Conservation (phyloP, 2,329 filamentous ascomycete species). For the Penicillium italicum region DNA sequence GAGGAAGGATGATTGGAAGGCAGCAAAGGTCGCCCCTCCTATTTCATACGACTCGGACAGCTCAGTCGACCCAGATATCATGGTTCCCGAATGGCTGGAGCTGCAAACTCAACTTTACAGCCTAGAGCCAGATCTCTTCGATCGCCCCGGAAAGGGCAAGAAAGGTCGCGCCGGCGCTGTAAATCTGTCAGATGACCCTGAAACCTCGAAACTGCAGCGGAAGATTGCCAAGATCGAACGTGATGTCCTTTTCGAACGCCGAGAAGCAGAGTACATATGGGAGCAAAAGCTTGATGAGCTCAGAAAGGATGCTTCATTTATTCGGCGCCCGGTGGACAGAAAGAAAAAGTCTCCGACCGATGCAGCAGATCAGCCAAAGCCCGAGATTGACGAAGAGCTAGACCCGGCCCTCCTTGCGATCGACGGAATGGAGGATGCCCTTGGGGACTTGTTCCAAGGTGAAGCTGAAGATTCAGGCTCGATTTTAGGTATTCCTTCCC, state of each 20-base stretch:
- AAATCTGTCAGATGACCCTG: slow-evolving; percentile 34
- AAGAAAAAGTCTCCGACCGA: slow-evolving; percentile 42
- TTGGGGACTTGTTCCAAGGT: slow-evolving; percentile 57
- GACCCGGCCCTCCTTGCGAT: slow-evolving; percentile 16
- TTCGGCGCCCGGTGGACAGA: slow-evolving; percentile 23
- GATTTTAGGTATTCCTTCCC: slow-evolving; percentile 41
- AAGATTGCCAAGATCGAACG: slow-evolving; percentile 75
- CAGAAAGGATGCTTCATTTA: slow-evolving; percentile 55
- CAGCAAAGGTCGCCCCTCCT: slow-evolving; percentile 20
- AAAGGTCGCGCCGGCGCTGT: slow-evolving; percentile 31
- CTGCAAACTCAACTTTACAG: slow-evolving; percentile 67
- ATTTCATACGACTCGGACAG: slow-evolving; percentile 51
- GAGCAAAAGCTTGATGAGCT: slow-evolving; percentile 56
- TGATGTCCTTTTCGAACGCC: slow-evolving; percentile 70
- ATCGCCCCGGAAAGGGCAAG: slow-evolving; percentile 41
- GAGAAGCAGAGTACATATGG: slow-evolving; percentile 64
- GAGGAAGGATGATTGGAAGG: slow-evolving; percentile 26
- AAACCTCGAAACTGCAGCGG: slow-evolving; percentile 63
- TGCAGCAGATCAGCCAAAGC: slow-evolving; percentile 42
- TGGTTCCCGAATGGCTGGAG: slow-evolving; percentile 72
- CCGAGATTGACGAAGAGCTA: slow-evolving; percentile 19
- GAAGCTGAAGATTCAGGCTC: slow-evolving; percentile 38
- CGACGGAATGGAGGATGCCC: slow-evolving; percentile 37
- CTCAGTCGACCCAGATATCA: slow-evolving; percentile 70
- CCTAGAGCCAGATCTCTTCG: slow-evolving; percentile 54